Percentiles rank a stretch among this genome's conserved stretches.
Evolutionary conservation across 768 basidiomycete genomes (phyloP).

Genomic region (Collybia nuda): DNA sequence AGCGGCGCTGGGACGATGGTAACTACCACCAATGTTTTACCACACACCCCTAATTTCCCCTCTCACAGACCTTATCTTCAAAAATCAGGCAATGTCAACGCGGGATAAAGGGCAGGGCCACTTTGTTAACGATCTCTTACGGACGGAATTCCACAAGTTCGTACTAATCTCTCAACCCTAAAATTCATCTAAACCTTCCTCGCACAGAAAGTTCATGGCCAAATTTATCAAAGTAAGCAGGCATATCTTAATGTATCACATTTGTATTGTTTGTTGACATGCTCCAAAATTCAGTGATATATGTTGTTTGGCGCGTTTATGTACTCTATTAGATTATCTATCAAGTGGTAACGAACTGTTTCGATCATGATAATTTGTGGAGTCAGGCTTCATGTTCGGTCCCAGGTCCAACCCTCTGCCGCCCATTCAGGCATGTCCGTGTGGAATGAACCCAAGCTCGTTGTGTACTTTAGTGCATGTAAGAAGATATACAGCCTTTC

Average conservation of each 20-base stretch:
- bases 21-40: slow-evolving; percentile 17
- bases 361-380: not conserved
- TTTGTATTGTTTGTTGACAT: no score
- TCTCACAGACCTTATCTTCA: slow-evolving; percentile 87
- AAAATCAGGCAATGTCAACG: slow-evolving; percentile 86
- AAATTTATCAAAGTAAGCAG: slow-evolving; percentile 87
- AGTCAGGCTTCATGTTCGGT: slow-evolving; percentile 27
- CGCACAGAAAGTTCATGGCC: slow-evolving; percentile 81
- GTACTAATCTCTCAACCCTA: slow-evolving; percentile 24
- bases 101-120: slow-evolving; percentile 66
- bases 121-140: slow-evolving; percentile 93
- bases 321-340: slow-evolving; percentile 8
- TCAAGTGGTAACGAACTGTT: not conserved
- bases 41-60: slow-evolving; percentile 1
- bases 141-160: slow-evolving; percentile 93
- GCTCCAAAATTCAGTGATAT: no score
- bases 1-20: slow-evolving; percentile 96
- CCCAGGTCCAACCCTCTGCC: slow-evolving; percentile 69
- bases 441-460: slow-evolving; percentile 78
- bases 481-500: slow-evolving; percentile 94
- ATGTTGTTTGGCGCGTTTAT: no score
- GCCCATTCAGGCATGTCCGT: slow-evolving; percentile 93
- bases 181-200: slow-evolving; percentile 2
- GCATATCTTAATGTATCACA: not conserved
- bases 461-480: slow-evolving; percentile 86